Conservation (phyloP, 2,329 filamentous ascomycete species). For the Dryadomyces quercus-mongolicae region DNA sequence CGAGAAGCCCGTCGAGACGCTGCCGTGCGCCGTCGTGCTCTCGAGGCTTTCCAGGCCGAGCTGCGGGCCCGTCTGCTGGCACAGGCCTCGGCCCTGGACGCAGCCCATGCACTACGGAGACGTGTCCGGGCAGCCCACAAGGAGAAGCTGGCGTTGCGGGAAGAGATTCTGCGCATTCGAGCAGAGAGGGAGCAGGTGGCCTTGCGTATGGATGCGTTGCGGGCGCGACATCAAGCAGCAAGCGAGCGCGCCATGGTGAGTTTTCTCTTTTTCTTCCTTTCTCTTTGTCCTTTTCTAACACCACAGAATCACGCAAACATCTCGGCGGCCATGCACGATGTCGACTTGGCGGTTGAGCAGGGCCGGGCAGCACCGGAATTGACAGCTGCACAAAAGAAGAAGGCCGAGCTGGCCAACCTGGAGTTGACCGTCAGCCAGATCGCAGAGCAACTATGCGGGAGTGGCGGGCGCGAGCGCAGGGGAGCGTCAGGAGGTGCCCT, state of each 20-base stretch:
- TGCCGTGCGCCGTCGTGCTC: conserved; percentile 33
- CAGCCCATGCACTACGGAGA: conserved; percentile 43
- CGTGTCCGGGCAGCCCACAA: conserved; percentile 44
- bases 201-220: conserved; percentile 49
- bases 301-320: conserved; percentile 35
- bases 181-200: conserved; percentile 50
- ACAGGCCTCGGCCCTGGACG: conserved; percentile 50
- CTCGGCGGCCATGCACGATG: conserved; percentile 48
- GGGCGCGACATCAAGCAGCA: conserved; percentile 44
- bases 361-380: conserved; percentile 33
- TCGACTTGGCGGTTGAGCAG: conserved; percentile 40
- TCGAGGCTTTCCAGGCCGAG: conserved; percentile 48
- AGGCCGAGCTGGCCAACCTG: conserved; percentile 40
- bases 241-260: conserved; percentile 38
- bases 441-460: conserved; percentile 38
- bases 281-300: background rate
- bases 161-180: conserved; percentile 47
- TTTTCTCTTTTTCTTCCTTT: conserved; percentile 1
- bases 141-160: conserved; percentile 43
- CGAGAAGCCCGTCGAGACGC: background rate
- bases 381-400: conserved; percentile 29
- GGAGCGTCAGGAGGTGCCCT: conserved; percentile 30
- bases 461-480: too few species aligned
- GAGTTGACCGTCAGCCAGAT: conserved; percentile 45
- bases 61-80: conserved; percentile 42